These are phyloP conservation scores for Ophiostoma perfectum DNA, from an alignment of 2,329 filamentous ascomycete genomes.

Conservation along the genomic window DNA sequence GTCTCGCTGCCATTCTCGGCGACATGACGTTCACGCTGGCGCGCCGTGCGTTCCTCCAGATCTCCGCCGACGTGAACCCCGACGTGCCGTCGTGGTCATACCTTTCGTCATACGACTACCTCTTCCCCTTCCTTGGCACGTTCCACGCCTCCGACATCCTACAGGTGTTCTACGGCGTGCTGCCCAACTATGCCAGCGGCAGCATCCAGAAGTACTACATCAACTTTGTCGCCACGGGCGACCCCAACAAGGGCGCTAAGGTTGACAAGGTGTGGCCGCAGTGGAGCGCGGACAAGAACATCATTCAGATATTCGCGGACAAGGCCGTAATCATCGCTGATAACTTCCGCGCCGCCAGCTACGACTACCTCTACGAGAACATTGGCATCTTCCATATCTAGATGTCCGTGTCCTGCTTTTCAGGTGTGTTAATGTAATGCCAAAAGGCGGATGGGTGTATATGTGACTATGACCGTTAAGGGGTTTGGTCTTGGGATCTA, in stretches of 20 bases:
- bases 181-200: conserved; percentile 55
- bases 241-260: conserved; percentile 56
- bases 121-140: conserved; percentile 66
- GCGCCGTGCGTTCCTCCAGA: conserved; percentile 57
- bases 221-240: conserved; percentile 63
- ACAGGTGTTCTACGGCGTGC: conserved; percentile 61
- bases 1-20: conserved; percentile 67
- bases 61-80: conserved; percentile 44
- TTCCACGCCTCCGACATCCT: conserved; percentile 68
- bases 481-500: no score
- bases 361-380: not conserved
- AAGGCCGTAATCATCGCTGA: not conserved
- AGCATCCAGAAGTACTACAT: conserved; percentile 65
- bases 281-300: conserved; percentile 13
- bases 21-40: conserved; percentile 70
- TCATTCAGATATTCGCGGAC: not conserved
- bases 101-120: conserved; percentile 65
- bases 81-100: conserved; percentile 67
- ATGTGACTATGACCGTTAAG: no score
- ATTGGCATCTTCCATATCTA: not conserved
- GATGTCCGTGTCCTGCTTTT: not conserved
- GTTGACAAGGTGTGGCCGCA: conserved; percentile 15
- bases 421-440: not conserved
- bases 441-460: no score
- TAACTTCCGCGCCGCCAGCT: not conserved